Percentiles rank a stretch among this genome's conserved stretches.
These are phyloP conservation scores for Xylaria telfairii DNA, from an alignment of 495 filamentous ascomycete genomes.

Conservation along the genomic window DNA sequence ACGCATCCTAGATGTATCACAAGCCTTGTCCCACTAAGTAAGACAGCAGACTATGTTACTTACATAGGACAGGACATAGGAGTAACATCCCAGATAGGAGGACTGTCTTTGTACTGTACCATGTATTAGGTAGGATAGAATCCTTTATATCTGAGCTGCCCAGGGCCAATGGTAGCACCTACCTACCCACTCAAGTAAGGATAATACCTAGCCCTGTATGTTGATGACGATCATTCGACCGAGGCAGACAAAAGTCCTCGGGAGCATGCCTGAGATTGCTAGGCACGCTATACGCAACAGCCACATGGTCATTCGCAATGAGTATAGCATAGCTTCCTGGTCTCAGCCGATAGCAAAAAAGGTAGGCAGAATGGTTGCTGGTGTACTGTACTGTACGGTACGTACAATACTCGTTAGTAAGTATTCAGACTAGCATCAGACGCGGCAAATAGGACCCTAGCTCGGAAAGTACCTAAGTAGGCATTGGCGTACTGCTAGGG, in stretches of 20 bases:
- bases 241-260: constrained; percentile 28
- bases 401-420: not conserved
- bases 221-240: constrained; percentile 23
- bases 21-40: constrained; percentile 10
- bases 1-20: constrained; percentile 20
- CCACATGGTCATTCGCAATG: not conserved
- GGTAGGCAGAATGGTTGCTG: not conserved
- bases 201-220: constrained; percentile 12
- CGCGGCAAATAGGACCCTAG: not conserved
- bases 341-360: not conserved
- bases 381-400: not conserved
- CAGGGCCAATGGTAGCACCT: constrained; percentile 14
- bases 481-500: constrained; percentile 2
- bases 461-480: constrained; percentile 5
- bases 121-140: too few relatives aligned
- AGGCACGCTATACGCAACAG: constrained; percentile 6
- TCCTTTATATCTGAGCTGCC: constrained; percentile 10
- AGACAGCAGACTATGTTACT: not conserved
- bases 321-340: constrained; percentile 11
- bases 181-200: not conserved
- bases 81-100: not conserved
- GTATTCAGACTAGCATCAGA: not conserved
- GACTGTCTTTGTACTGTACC: constrained; percentile 4
- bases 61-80: too few relatives aligned
- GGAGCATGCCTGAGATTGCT: constrained; percentile 1